Evolutionary conservation across 169 alveolate genomes (phyloP).

Genomic region (Cryptosporidium ubiquitum): DNA sequence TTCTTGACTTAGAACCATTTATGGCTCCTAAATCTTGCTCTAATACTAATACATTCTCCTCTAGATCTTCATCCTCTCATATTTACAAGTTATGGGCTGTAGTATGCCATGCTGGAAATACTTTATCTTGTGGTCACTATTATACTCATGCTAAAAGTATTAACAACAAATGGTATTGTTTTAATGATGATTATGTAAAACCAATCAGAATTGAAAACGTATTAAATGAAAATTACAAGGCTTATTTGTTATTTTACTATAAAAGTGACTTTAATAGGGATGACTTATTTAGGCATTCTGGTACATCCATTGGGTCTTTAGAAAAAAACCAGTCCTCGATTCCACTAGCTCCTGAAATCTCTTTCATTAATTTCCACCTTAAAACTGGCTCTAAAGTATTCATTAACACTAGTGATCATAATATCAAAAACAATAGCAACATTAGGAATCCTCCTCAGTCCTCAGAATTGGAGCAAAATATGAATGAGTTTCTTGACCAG

Average conservation of each 20-base stretch:
- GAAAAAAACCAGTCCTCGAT: not conserved
- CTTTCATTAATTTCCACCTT: slow-evolving; percentile 12
- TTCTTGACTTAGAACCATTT: slow-evolving; percentile 38
- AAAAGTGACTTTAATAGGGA: not conserved
- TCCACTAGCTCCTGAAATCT: slow-evolving; percentile 31
- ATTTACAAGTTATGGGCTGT: slow-evolving; percentile 79
- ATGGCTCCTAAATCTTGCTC: slow-evolving; percentile 8
- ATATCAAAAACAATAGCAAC: too few relatives aligned
- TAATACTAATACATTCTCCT: not conserved
- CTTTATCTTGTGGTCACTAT: slow-evolving; percentile 79
- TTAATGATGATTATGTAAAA: slow-evolving; percentile 54
- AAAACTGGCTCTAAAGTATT: not conserved
- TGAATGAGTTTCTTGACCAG: slow-evolving; percentile 20
- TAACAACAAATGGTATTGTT: slow-evolving; percentile 64
- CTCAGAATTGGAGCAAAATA: not conserved
- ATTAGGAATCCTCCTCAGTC: not conserved
- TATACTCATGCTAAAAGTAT: slow-evolving; percentile 74
- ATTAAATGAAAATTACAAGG: slow-evolving; percentile 14
- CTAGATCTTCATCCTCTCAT: not conserved
- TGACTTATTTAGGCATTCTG: not conserved
- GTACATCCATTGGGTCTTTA: not conserved
- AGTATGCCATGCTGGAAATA: slow-evolving; percentile 78
- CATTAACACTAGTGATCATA: not conserved
- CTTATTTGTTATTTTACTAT: slow-evolving; percentile 54
- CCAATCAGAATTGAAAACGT: slow-evolving; percentile 19